Evolutionary conservation across 495 filamentous ascomycete species (phyloP), one percentile per base, ranked within the genome.

Genomic region (Penicillium cinerascens): DNA sequence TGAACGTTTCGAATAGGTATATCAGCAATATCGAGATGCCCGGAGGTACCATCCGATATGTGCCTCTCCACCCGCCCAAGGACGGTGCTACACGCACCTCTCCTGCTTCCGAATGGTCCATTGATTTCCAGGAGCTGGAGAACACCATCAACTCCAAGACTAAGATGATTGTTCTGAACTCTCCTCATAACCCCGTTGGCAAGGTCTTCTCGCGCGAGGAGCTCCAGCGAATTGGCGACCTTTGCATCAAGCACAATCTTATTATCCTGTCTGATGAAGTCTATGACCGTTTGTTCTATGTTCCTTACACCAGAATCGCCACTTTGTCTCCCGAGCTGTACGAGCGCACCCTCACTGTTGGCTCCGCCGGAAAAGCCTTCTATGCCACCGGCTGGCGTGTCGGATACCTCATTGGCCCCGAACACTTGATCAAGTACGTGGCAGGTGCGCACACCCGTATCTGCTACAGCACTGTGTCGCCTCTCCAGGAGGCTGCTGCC

Each of bases 21-120:
- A 93, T 97, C 54, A 87, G 83, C 75, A 97, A 97, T 71, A 97
- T 98, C 47, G 87, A 95, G 66, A 97, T 98, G 95, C 84, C 92
- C 8, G 95, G 95, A 49, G 93, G 92, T 47, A 92, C 83, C 59
- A 87, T 97, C 49, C 87, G 90, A 51, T 98, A 96, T 66, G 92
- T 97, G 13, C 89, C 95, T 23, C 77, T 98, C 52, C 88, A 92
- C 56, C 92, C 93, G 4, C 93, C 93, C n/a, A 80, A 80, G 60
- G 86, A 92, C 45, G 93, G 95, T 33, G 85, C 83, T 8, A 81
- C 75, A 37, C 78, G 87, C 67, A 95, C 87, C 2, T 85, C 89
- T 2, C 87, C 90, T 15, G 90, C 93, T 4, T 82, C 81, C 3
- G 90, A 96, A 56, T 98, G 93, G 93, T 83, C 74, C 3, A 80